phyloP scores from a whole-genome alignment of 2,329 filamentous ascomycete species.

The Botryotinia globosa region DNA sequence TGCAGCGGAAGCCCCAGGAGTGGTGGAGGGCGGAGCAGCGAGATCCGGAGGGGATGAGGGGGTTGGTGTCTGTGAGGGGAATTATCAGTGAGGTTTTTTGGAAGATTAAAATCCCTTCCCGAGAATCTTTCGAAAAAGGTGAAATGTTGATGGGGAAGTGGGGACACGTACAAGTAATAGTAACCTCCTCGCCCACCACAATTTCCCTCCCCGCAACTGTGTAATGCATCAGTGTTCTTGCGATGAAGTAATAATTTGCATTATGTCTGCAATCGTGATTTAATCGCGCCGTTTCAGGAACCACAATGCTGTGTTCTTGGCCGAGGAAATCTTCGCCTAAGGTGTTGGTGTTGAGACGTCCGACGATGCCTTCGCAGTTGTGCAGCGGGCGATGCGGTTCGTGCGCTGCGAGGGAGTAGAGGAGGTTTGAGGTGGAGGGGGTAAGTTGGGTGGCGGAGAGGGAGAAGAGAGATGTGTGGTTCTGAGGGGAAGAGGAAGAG shows the following conservation, averaged over 20 bases:
- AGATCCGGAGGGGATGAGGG: constrained; percentile 35
- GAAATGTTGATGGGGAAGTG: too few relatives aligned
- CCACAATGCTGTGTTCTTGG: constrained; percentile 20
- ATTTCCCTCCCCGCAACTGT: constrained; percentile 38
- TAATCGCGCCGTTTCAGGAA: constrained; percentile 33
- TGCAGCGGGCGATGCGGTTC: neutral
- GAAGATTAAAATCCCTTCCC: too few relatives aligned
- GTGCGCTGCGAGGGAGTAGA: constrained; percentile 24
- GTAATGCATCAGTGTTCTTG: constrained; percentile 25
- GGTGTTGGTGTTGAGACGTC: constrained; percentile 29
- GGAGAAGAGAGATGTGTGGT: constrained; percentile 19
- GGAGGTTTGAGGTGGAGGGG: constrained; percentile 2
- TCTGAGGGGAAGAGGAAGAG: neutral
- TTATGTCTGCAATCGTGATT: constrained; percentile 45
- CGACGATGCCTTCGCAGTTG: constrained; percentile 23
- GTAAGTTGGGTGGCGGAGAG: constrained; percentile 7
- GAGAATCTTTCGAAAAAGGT: too few relatives aligned
- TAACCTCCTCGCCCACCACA: constrained; percentile 36
- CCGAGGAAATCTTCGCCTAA: constrained; percentile 26
- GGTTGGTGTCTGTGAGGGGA: constrained; percentile 25
- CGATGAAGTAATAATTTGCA: constrained; percentile 27
- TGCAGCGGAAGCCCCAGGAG: constrained; percentile 43
- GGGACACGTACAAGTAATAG: neutral
- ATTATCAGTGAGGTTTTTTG: constrained; percentile 31
- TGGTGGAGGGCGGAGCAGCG: constrained; percentile 36